Evolutionary conservation across 1,139 yeast genomes (phyloP).

Genomic region (Pichia sp.): DNA sequence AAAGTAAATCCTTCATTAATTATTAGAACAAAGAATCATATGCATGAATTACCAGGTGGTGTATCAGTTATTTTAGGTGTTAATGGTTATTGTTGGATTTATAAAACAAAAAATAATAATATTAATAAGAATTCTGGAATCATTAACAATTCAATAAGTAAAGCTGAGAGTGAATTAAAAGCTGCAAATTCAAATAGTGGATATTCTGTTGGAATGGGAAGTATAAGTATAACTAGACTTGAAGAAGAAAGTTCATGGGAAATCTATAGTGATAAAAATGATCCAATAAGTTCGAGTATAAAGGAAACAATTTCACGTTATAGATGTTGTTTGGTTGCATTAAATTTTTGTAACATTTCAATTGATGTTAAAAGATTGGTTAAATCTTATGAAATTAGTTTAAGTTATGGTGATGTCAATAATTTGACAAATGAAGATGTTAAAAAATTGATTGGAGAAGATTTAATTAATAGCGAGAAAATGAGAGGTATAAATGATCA

Average conservation of each 20-base stretch:
- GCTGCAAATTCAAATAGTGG: constrained; percentile 25
- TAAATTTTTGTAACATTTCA: constrained; percentile 77
- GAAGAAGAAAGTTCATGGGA: constrained; percentile 96
- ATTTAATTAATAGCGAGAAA: constrained; percentile 63
- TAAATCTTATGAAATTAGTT: constrained; percentile 84
- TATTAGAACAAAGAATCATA: constrained; percentile 78
- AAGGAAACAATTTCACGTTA: constrained; percentile 79
- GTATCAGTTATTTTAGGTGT: constrained; percentile 88
- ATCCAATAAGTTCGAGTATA: constrained; percentile 50
- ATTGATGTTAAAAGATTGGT: constrained; percentile 74
- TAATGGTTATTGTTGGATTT: constrained; percentile 90
- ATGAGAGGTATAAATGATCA: constrained; percentile 48
- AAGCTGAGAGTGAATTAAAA: constrained; percentile 36
- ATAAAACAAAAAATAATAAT: constrained; percentile 47
- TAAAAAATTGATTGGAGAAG: constrained; percentile 68
- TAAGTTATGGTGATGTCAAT: constrained; percentile 69
- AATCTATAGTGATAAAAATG: constrained; percentile 88
- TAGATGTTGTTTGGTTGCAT: constrained; percentile 72
- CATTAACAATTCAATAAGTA: constrained; percentile 21
- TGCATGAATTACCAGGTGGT: constrained; percentile 82
- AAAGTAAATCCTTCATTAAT: constrained; percentile 77
- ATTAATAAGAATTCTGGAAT: constrained; percentile 27
- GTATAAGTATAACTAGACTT: constrained; percentile 70
- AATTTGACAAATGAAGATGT: constrained; percentile 66
- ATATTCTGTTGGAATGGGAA: constrained; percentile 52